These are phyloP conservation scores for Aspergillus latus DNA, from an alignment of 2,329 filamentous ascomycete genomes.

Conservation along the genomic window DNA sequence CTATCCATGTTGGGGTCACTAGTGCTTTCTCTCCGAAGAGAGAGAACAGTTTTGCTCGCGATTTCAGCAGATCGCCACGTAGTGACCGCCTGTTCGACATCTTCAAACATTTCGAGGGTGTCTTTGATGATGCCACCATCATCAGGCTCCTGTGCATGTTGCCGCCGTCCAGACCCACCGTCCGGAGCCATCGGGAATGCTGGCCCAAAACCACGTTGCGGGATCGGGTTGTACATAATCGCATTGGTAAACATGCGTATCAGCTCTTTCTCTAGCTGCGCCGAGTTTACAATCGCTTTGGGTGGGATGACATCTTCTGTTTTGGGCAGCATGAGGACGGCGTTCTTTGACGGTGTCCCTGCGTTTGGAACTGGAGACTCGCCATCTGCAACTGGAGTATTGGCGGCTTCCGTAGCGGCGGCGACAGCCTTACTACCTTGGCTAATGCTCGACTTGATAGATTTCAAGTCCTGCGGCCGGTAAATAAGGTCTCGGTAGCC, in stretches of 20 bases:
- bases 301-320: slow-evolving; percentile 79
- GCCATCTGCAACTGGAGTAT: slow-evolving; percentile 61
- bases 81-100: slow-evolving; percentile 75
- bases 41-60: slow-evolving; percentile 38
- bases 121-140: slow-evolving; percentile 87
- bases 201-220: slow-evolving; percentile 66
- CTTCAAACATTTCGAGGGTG: slow-evolving; percentile 83
- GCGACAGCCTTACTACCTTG: slow-evolving; percentile 47
- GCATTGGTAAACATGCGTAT: slow-evolving; percentile 98
- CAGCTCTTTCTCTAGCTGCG: slow-evolving; percentile 87
- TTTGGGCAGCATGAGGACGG: slow-evolving; percentile 49
- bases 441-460: slow-evolving; percentile 69
- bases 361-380: slow-evolving; percentile 45
- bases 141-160: slow-evolving; percentile 65
- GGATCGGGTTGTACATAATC: slow-evolving; percentile 95
- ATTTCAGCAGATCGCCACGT: slow-evolving; percentile 73
- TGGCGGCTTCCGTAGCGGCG: slow-evolving; percentile 59
- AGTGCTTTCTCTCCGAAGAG: slow-evolving; percentile 37
- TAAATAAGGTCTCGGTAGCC: slow-evolving; percentile 73
- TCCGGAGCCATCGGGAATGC: slow-evolving; percentile 56
- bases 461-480: slow-evolving; percentile 74
- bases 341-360: slow-evolving; percentile 41
- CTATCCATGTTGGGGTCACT: slow-evolving; percentile 40
- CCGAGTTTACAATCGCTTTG: slow-evolving; percentile 86
- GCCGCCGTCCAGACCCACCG: slow-evolving; percentile 35